A percentile compares a stretch with the other conserved stretches of the same genome.
These are phyloP conservation scores for Oryza punctata DNA, from an alignment of 176 grass and related monocot genomes.

Conservation along the genomic window DNA sequence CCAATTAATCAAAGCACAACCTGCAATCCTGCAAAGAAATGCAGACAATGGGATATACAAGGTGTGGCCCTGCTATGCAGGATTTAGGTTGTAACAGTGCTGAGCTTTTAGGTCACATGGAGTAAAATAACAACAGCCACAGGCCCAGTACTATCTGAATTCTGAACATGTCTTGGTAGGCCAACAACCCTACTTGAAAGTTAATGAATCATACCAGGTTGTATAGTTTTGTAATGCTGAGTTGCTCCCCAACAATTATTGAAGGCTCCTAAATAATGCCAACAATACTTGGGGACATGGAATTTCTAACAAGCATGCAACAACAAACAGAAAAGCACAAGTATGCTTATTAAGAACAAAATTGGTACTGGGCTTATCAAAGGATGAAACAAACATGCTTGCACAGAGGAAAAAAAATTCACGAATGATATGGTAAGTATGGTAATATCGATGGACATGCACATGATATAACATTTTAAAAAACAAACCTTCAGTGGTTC, in stretches of 20 bases:
- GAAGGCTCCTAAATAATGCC: neutral
- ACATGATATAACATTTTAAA: neutral
- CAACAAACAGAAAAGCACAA: neutral
- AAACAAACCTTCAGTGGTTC: neutral
- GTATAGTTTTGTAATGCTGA: conserved; percentile 10
- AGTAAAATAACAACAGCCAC: neutral
- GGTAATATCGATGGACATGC: neutral
- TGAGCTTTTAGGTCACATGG: conserved; percentile 18
- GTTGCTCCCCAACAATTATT: neutral
- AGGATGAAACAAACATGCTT: neutral
- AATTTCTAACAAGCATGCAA: conserved; percentile 16
- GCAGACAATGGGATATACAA: neutral
- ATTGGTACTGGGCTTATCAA: neutral
- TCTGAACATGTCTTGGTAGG: conserved; percentile 11
- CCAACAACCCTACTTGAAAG: neutral
- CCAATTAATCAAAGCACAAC: neutral
- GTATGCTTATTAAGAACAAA: neutral
- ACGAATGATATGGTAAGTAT: neutral
- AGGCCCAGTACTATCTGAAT: neutral
- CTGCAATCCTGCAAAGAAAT: neutral
- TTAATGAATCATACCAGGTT: conserved; percentile 33
- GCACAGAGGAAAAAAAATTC: neutral
- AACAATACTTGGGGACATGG: neutral
- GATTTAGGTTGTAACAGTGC: neutral
- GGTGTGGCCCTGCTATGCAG: neutral